Percentiles rank a stretch among this genome's conserved stretches.
Conservation (phyloP, 1,139 yeast genomes). For the Taphrina betulina region DNA sequence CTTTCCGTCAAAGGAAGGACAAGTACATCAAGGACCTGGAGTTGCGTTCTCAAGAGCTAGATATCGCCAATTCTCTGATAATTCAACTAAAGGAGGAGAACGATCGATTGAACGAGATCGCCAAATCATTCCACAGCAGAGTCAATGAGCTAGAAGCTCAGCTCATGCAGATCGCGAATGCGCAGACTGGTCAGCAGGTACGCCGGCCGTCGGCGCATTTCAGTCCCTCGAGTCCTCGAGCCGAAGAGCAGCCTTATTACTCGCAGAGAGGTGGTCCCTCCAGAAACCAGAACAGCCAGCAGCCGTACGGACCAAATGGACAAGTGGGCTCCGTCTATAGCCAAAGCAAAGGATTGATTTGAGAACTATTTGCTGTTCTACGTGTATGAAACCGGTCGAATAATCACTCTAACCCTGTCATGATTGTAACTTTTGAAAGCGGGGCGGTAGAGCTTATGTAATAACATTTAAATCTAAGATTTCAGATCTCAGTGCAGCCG, state of each 20-base stretch:
- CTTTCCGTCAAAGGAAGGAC: slow-evolving; percentile 92
- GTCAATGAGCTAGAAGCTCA: slow-evolving; percentile 22
- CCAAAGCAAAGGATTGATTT: slow-evolving; percentile 12
- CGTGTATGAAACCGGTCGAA: background rate
- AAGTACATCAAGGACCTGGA: slow-evolving; percentile 81
- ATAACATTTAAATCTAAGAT: too few relatives aligned
- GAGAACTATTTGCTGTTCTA: background rate
- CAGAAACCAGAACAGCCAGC: slow-evolving; percentile 6
- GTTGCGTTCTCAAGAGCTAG: slow-evolving; percentile 33
- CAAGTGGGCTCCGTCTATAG: slow-evolving; percentile 11
- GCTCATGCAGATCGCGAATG: slow-evolving; percentile 6
- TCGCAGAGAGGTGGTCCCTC: slow-evolving; percentile 8
- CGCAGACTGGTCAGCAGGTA: background rate
- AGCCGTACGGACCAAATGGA: slow-evolving; percentile 9
- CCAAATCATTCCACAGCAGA: slow-evolving; percentile 26
- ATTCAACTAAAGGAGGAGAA: slow-evolving; percentile 56
- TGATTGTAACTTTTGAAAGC: too few relatives aligned
- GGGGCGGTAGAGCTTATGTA: too few relatives aligned
- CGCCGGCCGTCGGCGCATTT: background rate
- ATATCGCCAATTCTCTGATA: slow-evolving; percentile 54
- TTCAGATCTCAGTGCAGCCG: too few relatives aligned
- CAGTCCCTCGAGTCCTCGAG: background rate
- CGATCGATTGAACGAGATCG: slow-evolving; percentile 44
- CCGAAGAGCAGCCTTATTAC: slow-evolving; percentile 12
- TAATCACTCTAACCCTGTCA: too few relatives aligned